Conservation (phyloP, 2,329 filamentous ascomycete genomes). For the Botrytis cinerea region DNA sequence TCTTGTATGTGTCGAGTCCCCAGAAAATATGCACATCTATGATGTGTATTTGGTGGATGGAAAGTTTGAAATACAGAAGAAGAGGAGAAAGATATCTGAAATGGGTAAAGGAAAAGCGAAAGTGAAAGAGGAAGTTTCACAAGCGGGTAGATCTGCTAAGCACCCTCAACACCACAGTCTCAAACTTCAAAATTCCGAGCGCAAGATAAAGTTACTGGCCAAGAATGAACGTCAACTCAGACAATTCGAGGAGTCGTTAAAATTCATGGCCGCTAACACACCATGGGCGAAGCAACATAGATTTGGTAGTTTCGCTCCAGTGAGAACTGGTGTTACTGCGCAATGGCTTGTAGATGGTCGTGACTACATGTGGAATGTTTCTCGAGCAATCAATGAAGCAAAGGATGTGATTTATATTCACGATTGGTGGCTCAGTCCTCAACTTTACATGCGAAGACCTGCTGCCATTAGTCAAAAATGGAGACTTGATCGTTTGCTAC, state of each 20-base stretch:
- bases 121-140: conserved; percentile 28
- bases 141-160: conserved; percentile 42
- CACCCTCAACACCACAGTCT: conserved; percentile 75
- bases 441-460: conserved; percentile 91
- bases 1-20: conserved; percentile 96
- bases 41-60: conserved; percentile 97
- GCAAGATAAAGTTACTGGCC: conserved; percentile 87
- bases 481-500: conserved; percentile 90
- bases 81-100: conserved; percentile 59
- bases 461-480: conserved; percentile 97
- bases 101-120: conserved; percentile 55
- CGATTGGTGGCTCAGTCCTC: conserved; percentile 98
- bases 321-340: conserved; percentile 82
- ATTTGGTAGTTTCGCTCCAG: conserved; percentile 91
- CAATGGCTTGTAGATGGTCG: conserved; percentile 96
- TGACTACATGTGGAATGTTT: conserved; percentile 99
- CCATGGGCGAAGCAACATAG: conserved; percentile 81
- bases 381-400: conserved; percentile 92
- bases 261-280: conserved; percentile 79
- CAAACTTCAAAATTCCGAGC: conserved; percentile 86
- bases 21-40: conserved; percentile 97
- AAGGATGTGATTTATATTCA: conserved; percentile 98
- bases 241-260: conserved; percentile 93
- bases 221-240: conserved; percentile 85
- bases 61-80: conserved; percentile 79